Evolutionary conservation across 83 land plant genomes (phyloP).

Genomic region (Picea engelmannii): DNA sequence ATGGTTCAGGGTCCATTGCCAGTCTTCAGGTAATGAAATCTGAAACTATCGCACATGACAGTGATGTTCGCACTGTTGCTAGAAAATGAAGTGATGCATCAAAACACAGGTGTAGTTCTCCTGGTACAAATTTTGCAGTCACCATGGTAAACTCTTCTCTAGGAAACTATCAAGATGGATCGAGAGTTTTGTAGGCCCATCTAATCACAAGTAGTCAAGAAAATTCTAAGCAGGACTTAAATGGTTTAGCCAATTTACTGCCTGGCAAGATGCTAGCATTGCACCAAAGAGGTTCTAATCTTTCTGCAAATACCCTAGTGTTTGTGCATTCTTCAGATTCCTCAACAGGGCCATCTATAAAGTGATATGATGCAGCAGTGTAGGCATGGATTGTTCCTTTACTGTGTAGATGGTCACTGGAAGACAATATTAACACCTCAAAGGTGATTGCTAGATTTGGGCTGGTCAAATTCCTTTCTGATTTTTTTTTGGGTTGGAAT

Average conservation of each 20-base stretch:
- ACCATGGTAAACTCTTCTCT: no score
- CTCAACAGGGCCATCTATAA: no score
- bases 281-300: constrained; percentile 1
- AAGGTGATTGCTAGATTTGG: no score
- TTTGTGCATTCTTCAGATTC: no score
- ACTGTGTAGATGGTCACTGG: no score
- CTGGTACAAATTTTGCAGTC: not conserved
- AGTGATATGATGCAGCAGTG: no score
- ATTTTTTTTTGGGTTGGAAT: no score
- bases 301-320: no score
- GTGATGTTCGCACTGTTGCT: not conserved
- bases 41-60: constrained; percentile 5
- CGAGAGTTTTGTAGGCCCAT: not conserved
- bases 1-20: not conserved
- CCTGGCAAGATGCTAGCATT: constrained; percentile 3
- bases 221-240: not conserved
- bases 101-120: constrained; percentile 8
- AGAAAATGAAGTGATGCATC: constrained; percentile 1
- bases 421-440: no score
- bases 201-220: not conserved
- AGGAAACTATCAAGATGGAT: not conserved
- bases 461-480: no score
- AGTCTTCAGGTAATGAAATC: constrained; percentile 5
- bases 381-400: no score
- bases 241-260: constrained; percentile 7